phyloP scores from a whole-genome alignment of 108 stramenopile genomes.

The Fragilaria radians region DNA sequence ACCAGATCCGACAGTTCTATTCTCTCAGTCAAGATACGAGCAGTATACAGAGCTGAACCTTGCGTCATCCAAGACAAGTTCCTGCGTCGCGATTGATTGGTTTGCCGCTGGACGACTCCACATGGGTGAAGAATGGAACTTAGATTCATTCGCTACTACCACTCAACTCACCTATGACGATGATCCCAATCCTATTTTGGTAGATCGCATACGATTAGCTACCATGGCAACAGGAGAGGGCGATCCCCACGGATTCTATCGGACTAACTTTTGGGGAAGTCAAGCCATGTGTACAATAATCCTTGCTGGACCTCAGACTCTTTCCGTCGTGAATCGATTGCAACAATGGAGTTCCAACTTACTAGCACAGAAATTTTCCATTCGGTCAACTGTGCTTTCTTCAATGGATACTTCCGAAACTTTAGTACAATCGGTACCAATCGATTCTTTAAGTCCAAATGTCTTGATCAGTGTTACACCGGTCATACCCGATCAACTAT shows the following conservation, averaged over 20 bases:
- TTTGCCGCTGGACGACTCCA: conserved; percentile 34
- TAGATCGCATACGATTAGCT: conserved; percentile 4
- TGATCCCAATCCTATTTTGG: background rate
- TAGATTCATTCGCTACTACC: conserved; percentile 15
- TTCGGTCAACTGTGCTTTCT: background rate
- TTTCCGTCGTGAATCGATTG: background rate
- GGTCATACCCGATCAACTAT: conserved; percentile 13
- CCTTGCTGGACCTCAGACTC: background rate
- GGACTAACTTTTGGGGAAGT: background rate
- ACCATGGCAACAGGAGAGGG: background rate
- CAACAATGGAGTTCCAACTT: background rate
- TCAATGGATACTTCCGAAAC: background rate
- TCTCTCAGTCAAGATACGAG: conserved; percentile 17
- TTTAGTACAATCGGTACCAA: background rate
- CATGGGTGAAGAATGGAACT: conserved; percentile 44
- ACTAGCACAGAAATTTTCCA: background rate
- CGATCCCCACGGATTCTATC: background rate
- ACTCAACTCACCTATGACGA: conserved; percentile 6
- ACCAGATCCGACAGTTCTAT: conserved; percentile 46
- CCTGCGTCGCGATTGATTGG: conserved; percentile 42
- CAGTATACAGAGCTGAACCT: conserved; percentile 27
- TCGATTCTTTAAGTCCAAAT: conserved; percentile 16
- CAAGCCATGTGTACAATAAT: background rate
- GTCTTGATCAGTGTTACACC: conserved; percentile 26
- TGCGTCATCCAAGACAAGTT: conserved; percentile 18